phyloP scores from a whole-genome alignment of 208 protist species.

The Trypanosoma mega region DNA sequence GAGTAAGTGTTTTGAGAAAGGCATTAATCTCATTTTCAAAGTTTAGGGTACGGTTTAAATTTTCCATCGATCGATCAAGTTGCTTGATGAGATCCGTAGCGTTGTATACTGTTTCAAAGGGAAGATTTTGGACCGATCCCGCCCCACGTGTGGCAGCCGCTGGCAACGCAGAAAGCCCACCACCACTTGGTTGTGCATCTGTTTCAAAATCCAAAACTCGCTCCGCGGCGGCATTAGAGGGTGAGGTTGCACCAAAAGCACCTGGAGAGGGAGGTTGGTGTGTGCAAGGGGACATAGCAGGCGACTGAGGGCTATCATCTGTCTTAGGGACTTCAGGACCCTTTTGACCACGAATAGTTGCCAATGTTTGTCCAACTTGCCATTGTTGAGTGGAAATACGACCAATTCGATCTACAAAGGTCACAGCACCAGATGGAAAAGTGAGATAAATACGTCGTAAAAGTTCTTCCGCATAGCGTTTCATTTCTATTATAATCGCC shows the following conservation, averaged over 20 bases:
- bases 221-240: too few species aligned
- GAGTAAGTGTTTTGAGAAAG: conserved; percentile 82
- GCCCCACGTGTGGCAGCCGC: conserved; percentile 10
- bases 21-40: conserved; percentile 86
- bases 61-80: conserved; percentile 53
- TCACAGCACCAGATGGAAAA: conserved; percentile 74
- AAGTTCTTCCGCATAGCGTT: conserved; percentile 55
- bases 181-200: conserved; percentile 23
- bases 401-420: conserved; percentile 84
- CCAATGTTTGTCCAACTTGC: conserved; percentile 83
- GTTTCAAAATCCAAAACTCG: too few species aligned
- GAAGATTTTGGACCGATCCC: conserved; percentile 26
- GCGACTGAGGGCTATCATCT: too few species aligned
- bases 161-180: background rate
- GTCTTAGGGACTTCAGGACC: conserved; percentile 7
- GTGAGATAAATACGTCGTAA: conserved; percentile 65
- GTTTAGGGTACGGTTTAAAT: conserved; percentile 57
- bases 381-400: conserved; percentile 82
- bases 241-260: too few species aligned
- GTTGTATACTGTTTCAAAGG: conserved; percentile 60
- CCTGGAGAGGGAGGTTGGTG: too few species aligned
- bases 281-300: too few species aligned
- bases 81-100: conserved; percentile 45
- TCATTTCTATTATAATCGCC: conserved; percentile 73
- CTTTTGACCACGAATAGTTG: conserved; percentile 61